phyloP scores from a whole-genome alignment of 257 asterid genomes.

The Nicotiana undulata region DNA sequence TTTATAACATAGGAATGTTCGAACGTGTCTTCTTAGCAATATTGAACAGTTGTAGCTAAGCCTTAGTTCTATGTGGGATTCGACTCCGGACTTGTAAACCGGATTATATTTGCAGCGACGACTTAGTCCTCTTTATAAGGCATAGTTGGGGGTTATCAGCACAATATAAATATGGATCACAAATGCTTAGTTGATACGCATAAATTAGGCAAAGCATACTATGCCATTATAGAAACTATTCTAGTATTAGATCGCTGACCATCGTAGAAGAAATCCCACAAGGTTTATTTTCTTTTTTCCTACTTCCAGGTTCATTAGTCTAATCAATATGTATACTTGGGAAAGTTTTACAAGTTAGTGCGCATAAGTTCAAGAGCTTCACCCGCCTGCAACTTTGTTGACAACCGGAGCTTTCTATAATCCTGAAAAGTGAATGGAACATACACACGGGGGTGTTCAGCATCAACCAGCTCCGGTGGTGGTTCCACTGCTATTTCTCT shows the following conservation, averaged over 20 bases:
- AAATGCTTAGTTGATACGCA: neutral
- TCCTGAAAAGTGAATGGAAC: conserved; percentile 23
- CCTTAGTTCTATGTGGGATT: too few relatives aligned
- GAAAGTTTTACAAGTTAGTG: neutral
- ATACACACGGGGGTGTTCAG: conserved; percentile 19
- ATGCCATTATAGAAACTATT: neutral
- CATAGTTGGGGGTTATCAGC: too few relatives aligned
- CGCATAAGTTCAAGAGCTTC: conserved; percentile 23
- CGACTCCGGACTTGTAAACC: too few relatives aligned
- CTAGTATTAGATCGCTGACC: neutral
- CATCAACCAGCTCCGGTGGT: conserved; percentile 20
- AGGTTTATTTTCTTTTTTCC: neutral
- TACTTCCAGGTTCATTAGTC: neutral
- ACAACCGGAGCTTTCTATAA: conserved; percentile 17
- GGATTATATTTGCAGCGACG: too few relatives aligned
- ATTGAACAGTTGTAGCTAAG: too few relatives aligned
- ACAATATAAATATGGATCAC: neutral
- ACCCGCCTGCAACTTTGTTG: conserved; percentile 21
- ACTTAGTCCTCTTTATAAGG: too few relatives aligned
- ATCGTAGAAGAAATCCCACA: neutral
- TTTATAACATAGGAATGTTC: too few relatives aligned
- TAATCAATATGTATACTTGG: neutral
- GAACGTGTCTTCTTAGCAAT: too few relatives aligned
- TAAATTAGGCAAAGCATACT: neutral
- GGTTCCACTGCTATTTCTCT: conserved; percentile 16